Base-by-base conservation (phyloP, 148 eudicot species). In the Dianthus caryophyllus region DNA sequence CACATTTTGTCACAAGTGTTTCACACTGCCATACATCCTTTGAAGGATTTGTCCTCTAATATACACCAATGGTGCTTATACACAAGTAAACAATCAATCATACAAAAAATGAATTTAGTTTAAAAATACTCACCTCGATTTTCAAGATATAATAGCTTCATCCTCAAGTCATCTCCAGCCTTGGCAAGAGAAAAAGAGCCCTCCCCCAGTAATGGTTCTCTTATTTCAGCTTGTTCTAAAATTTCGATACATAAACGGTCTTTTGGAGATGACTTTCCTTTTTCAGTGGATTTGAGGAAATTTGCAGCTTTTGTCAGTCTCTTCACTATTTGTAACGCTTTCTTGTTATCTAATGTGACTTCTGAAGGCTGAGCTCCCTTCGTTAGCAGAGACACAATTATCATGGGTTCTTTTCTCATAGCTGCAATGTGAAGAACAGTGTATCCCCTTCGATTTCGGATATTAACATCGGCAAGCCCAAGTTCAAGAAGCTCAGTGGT, bases 231-330 rank as follows among this genome's bases (percentile, higher is more conserved):
- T 80, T 84, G 91, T 66, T 92, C 96, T 78, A 92, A 71, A 72
- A 92, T 81, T 68, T 92, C 96, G 66, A 92, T 92, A 76, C 98
- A 92, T 76, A 92, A 63, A 60, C 89, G 86, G 72, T 89, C 98
- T 78, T 84, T 85, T 18, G 87, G 83, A 48, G 91, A 68, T 20
- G 73, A 77, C 64, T 85, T 75, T n/a, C 96, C 94, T 81, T 85
- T 72, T 73, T 82, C 96, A 18, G 82, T 72, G 47, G 78, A 48
- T 65, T 55, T 80, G 14, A 73, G 55, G 72, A 73, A 85, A 74
- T 84, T 87, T 2, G 53, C 74, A 73, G 84, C 83, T 67, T 81
- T 82, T 1, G 96, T 87, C 44, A 92, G 84, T 74, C 98, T 87
- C 85, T 87, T 87, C 11, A 85, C 73, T 60, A 92, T 89, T 65